Evolutionary conservation across 305 asterid species (phyloP).

Genomic region (Rubia balearica): DNA sequence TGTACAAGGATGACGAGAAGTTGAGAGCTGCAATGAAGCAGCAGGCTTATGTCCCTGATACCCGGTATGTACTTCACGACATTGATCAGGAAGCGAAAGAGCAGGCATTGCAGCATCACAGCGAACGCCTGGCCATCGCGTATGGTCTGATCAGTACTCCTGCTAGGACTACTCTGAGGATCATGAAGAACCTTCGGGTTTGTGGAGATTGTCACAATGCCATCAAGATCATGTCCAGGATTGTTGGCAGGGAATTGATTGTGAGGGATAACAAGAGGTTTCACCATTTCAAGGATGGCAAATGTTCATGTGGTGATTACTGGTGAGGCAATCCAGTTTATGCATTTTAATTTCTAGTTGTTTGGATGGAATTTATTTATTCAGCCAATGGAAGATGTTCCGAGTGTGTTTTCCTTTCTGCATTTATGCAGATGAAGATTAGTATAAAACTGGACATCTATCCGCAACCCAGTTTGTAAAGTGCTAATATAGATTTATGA

Average conservation of each 20-base stretch:
- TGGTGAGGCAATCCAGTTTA: slow-evolving; percentile 35
- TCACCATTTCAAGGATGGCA: slow-evolving; percentile 90
- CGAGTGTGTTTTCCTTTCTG: neutral
- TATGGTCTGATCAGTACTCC: slow-evolving; percentile 84
- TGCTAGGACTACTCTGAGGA: slow-evolving; percentile 74
- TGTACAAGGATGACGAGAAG: slow-evolving; percentile 85
- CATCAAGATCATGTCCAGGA: slow-evolving; percentile 92
- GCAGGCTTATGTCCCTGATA: slow-evolving; percentile 82
- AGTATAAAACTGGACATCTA: neutral
- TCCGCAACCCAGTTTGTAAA: slow-evolving; percentile 1
- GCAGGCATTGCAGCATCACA: slow-evolving; percentile 82
- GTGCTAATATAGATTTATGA: neutral
- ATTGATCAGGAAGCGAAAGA: slow-evolving; percentile 98
- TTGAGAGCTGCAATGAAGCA: slow-evolving; percentile 70
- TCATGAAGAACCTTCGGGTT: slow-evolving; percentile 79
- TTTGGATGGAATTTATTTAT: neutral
- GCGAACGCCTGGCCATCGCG: slow-evolving; percentile 90
- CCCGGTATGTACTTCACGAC: slow-evolving; percentile 85
- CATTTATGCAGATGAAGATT: neutral
- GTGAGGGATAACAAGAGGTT: slow-evolving; percentile 87
- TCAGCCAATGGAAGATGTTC: slow-evolving; percentile 4
- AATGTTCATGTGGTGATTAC: slow-evolving; percentile 92
- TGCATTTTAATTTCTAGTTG: neutral
- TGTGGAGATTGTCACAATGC: slow-evolving; percentile 97
- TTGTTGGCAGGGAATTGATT: slow-evolving; percentile 88